A percentile compares a stretch with the other conserved stretches of the same genome.
phyloP scores from a whole-genome alignment of 208 protist genomes.

The Leptomonas pyrrhocoris region DNA sequence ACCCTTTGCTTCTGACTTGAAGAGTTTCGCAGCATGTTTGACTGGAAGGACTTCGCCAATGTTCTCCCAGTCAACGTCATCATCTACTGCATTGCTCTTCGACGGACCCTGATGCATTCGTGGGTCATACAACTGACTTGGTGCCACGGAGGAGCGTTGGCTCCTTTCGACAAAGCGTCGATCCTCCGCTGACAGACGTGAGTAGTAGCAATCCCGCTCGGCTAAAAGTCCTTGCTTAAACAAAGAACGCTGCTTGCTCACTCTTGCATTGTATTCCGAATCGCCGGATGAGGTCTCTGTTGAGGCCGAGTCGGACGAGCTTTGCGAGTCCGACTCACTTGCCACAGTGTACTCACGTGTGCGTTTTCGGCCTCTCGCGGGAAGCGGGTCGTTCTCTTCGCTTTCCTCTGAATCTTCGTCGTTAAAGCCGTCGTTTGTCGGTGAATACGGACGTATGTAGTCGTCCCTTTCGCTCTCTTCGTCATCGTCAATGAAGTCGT shows the following conservation, averaged over 20 bases:
- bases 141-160: slow-evolving; percentile 9
- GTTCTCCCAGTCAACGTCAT: slow-evolving; percentile 47
- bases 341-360: not conserved
- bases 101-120: slow-evolving; percentile 12
- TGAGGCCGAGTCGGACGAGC: not conserved
- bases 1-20: not conserved
- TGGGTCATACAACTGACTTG: slow-evolving; percentile 47
- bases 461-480: slow-evolving; percentile 24
- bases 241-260: slow-evolving; percentile 12
- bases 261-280: slow-evolving; percentile 10
- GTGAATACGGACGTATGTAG: slow-evolving; percentile 26
- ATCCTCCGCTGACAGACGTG: slow-evolving; percentile 50
- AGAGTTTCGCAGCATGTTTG: not conserved
- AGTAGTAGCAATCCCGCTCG: slow-evolving; percentile 33
- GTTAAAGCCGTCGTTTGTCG: slow-evolving; percentile 16
- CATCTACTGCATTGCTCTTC: not conserved
- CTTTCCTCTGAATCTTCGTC: slow-evolving; percentile 14
- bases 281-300: slow-evolving; percentile 15
- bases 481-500: slow-evolving; percentile 50
- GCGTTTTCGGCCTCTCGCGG: not conserved
- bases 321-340: not conserved
- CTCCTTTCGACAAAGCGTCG: slow-evolving; percentile 33
- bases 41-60: slow-evolving; percentile 32
- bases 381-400: slow-evolving; percentile 1
- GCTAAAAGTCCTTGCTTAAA: slow-evolving; percentile 41